A percentile compares a stretch with the other conserved stretches of the same genome.
Evolutionary conservation across 768 basidiomycete genomes (phyloP).

Genomic region (Panellus pusillus): DNA sequence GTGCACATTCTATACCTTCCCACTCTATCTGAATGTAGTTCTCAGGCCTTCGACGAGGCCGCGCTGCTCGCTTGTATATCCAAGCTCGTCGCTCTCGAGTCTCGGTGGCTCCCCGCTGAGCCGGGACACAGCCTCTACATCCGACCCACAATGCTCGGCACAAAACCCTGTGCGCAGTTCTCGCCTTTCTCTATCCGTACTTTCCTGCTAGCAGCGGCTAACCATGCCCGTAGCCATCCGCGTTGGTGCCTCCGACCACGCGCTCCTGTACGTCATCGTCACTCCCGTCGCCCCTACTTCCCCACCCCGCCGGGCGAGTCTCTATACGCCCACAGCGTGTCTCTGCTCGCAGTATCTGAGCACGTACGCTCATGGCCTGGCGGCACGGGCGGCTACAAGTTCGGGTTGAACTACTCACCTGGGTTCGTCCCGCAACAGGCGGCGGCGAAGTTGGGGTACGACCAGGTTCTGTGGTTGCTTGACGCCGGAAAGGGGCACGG

Average conservation of each 20-base stretch:
- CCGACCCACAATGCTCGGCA: slow-evolving; percentile 73
- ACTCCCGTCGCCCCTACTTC: slow-evolving; percentile 76
- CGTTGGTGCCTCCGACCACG: slow-evolving; percentile 70
- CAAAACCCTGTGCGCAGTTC: slow-evolving; percentile 36
- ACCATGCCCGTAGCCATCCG: slow-evolving; percentile 41
- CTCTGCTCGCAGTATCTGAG: slow-evolving; percentile 42
- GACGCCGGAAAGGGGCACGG: slow-evolving; percentile 42
- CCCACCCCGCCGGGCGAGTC: slow-evolving; percentile 42
- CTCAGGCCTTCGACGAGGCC: slow-evolving; percentile 68
- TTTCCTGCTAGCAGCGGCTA: not conserved
- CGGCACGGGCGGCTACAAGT: slow-evolving; percentile 79
- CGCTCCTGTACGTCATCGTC: slow-evolving; percentile 73
- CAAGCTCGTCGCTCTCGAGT: slow-evolving; percentile 66
- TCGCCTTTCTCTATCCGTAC: slow-evolving; percentile 43
- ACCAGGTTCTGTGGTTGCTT: slow-evolving; percentile 78
- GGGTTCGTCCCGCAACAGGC: slow-evolving; percentile 60
- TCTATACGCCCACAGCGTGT: slow-evolving; percentile 24
- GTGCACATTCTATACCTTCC: slow-evolving; percentile 20
- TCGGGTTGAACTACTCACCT: slow-evolving; percentile 67
- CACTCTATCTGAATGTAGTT: not conserved
- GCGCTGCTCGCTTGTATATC: slow-evolving; percentile 73
- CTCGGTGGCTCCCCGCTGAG: slow-evolving; percentile 79
- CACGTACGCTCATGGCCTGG: slow-evolving; percentile 51
- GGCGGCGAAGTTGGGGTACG: slow-evolving; percentile 68
- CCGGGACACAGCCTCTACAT: slow-evolving; percentile 85